Conservation (phyloP, 2,329 filamentous ascomycete genomes). For the Curvularia eragrostidis region DNA sequence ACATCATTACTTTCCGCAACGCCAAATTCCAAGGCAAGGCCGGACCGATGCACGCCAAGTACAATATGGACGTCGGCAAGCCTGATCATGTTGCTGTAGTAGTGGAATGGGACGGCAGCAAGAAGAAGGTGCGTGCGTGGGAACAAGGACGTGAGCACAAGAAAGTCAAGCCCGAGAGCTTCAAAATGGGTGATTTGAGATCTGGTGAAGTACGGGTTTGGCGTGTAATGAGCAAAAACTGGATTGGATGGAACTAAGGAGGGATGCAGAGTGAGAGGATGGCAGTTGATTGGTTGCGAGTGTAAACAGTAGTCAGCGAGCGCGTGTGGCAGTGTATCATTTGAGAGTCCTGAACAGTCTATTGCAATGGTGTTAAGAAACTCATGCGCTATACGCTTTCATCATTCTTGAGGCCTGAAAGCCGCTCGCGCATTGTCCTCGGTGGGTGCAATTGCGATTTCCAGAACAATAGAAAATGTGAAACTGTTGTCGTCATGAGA, state of each 20-base stretch:
- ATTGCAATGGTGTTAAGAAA: not conserved
- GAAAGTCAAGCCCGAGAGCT: slow-evolving; percentile 93
- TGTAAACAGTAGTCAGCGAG: not conserved
- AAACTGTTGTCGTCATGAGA: not conserved
- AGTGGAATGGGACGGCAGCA: slow-evolving; percentile 96
- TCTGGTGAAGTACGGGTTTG: slow-evolving; percentile 97
- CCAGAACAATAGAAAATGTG: not conserved
- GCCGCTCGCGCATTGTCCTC: not conserved
- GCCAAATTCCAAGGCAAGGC: slow-evolving; percentile 95
- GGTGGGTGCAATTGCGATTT: not conserved
- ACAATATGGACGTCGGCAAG: slow-evolving; percentile 85
- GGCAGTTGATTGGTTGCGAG: not conserved
- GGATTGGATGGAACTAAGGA: slow-evolving; percentile 76
- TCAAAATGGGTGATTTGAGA: slow-evolving; percentile 87
- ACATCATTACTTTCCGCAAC: slow-evolving; percentile 92
- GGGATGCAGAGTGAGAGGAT: not conserved
- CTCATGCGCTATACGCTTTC: not conserved
- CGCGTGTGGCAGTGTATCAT: not conserved
- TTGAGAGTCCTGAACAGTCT: slow-evolving; percentile 1
- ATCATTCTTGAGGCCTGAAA: not conserved
- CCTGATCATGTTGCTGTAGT: slow-evolving; percentile 89
- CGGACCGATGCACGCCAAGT: slow-evolving; percentile 94
- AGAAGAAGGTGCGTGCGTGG: slow-evolving; percentile 96
- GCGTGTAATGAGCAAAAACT: slow-evolving; percentile 89
- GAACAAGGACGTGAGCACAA: slow-evolving; percentile 93